Evolutionary conservation across 1,284 basidiomycete species (phyloP).

Genomic region (Cerrena zonata): DNA sequence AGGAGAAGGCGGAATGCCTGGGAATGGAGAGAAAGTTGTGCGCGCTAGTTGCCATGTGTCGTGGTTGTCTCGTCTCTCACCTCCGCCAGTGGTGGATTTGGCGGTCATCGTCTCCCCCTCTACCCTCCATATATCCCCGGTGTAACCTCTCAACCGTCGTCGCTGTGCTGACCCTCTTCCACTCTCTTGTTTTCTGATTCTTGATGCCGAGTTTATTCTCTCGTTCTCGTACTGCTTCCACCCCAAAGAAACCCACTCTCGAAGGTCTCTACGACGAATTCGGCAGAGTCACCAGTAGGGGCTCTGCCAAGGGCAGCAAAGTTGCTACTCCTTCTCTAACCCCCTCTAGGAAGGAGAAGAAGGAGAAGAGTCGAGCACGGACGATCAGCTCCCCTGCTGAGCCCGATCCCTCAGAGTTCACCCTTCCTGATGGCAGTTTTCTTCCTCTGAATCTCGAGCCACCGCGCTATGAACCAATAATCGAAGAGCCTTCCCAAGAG

Average conservation of each 20-base stretch:
- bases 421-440: conserved; percentile 60
- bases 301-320: conserved; percentile 24
- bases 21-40: neutral
- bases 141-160: neutral
- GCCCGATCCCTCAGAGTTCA: conserved; percentile 32
- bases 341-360: conserved; percentile 43
- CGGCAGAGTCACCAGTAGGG: conserved; percentile 49
- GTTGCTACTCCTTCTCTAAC: conserved; percentile 23
- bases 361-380: conserved; percentile 34
- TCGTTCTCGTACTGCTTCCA: conserved; percentile 49
- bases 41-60: conserved; percentile 1
- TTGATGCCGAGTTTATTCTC: conserved; percentile 56
- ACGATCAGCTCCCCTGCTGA: conserved; percentile 32
- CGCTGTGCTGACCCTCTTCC: conserved; percentile 19
- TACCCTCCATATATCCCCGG: neutral
- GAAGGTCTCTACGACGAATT: conserved; percentile 53
- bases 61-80: neutral
- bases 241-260: conserved; percentile 33
- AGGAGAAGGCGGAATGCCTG: too few species aligned
- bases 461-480: conserved; percentile 32
- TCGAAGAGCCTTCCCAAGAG: conserved; percentile 23
- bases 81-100: neutral
- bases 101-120: neutral
- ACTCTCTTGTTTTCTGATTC: conserved; percentile 19
- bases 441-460: conserved; percentile 53